Conservation (phyloP, 768 basidiomycete species). For the Podaxis rugospora region DNA sequence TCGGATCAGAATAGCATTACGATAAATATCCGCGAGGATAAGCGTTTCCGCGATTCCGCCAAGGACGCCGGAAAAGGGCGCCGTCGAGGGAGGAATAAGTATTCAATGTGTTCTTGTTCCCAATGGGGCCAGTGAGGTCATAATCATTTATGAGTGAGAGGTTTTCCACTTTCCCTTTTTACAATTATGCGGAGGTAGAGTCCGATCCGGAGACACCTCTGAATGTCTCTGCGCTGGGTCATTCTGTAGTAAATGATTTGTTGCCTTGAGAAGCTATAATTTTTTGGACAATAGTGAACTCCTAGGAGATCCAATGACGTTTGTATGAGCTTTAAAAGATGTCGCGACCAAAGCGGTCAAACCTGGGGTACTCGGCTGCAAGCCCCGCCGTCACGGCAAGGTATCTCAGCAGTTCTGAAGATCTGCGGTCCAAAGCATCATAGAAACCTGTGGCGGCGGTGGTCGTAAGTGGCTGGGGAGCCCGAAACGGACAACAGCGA, state of each 20-base stretch:
- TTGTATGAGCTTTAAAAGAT: background rate
- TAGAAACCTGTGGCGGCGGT: background rate
- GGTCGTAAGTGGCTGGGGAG: background rate
- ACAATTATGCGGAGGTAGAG: background rate
- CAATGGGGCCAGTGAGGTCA: slow-evolving; percentile 4
- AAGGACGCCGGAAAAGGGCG: background rate
- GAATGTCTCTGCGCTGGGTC: background rate
- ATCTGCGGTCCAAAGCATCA: background rate
- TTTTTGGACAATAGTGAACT: background rate
- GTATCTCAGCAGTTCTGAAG: background rate
- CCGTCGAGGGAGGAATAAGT: background rate
- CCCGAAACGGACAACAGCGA: background rate
- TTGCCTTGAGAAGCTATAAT: background rate
- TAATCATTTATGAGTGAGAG: background rate
- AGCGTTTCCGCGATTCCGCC: slow-evolving; percentile 5
- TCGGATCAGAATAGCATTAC: slow-evolving; percentile 7
- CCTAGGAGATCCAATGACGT: background rate
- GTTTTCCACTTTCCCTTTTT: background rate
- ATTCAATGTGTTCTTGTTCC: background rate
- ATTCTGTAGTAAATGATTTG: background rate
- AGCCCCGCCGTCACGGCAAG: background rate
- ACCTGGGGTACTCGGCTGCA: no score
- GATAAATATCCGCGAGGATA: slow-evolving; percentile 7
- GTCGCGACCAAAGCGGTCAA: background rate
- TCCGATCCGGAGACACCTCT: slow-evolving; percentile 4